Conservation (phyloP, 495 filamentous ascomycete species). For the Penicillium angulare region DNA sequence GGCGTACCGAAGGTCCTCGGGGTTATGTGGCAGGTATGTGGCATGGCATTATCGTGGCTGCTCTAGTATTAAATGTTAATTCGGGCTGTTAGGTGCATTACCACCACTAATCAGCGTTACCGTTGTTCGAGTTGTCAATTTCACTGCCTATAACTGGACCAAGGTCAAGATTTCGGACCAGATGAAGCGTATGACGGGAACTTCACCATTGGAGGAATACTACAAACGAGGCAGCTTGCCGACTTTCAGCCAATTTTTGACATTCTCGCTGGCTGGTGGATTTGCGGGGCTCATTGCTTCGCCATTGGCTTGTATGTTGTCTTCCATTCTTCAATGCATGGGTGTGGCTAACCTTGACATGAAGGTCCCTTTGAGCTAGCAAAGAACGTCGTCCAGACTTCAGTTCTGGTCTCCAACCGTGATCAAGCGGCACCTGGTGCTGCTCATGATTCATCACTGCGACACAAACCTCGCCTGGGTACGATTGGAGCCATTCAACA, state of each 20-base stretch:
- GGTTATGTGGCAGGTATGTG: constrained; percentile 49
- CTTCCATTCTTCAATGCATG: background rate
- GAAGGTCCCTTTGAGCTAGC: constrained; percentile 90
- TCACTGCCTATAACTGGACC: constrained; percentile 84
- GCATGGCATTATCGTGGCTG: constrained; percentile 5
- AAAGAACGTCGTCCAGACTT: constrained; percentile 87
- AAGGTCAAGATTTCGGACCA: constrained; percentile 68
- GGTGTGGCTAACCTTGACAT: background rate
- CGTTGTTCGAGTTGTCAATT: constrained; percentile 85
- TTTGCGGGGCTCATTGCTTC: constrained; percentile 78
- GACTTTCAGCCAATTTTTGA: constrained; percentile 64
- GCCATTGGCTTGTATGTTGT: constrained; percentile 77
- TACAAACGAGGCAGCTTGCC: constrained; percentile 69
- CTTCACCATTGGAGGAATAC: constrained; percentile 68
- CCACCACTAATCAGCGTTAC: constrained; percentile 86
- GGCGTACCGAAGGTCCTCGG: constrained; percentile 47
- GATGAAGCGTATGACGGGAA: constrained; percentile 54
- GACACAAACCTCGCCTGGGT: constrained; percentile 71
- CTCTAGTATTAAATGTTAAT: background rate
- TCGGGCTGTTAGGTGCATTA: constrained; percentile 56
- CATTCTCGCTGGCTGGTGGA: constrained; percentile 75
- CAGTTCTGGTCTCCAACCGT: constrained; percentile 73
- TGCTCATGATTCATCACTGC: constrained; percentile 60
- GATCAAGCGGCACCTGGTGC: constrained; percentile 56
- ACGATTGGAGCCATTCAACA: constrained; percentile 76